Base-by-base conservation (phyloP, 345 rosid genomes). In the Odontarrhena argentea region DNA sequence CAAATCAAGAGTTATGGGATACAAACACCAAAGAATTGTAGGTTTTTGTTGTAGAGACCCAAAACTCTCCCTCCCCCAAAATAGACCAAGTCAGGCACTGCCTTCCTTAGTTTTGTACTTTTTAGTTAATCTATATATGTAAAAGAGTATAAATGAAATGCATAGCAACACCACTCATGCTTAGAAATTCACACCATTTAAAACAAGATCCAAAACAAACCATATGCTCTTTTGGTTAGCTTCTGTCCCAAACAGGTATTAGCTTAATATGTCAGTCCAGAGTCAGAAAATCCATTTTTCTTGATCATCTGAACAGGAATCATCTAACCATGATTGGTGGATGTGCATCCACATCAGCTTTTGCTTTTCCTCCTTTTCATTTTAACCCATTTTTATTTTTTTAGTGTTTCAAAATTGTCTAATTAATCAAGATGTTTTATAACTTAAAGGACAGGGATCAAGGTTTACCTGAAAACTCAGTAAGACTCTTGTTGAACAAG, bases 321-420 rank as follows among this genome's bases (percentile, higher is more conserved):
- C 62, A 73, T 26, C 67, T 66, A 59, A 44, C 77, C 77, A 73
- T 35, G 71, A 25, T 59, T 73, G 77, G 41, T 65, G 67, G 55
- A 65, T 73, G 67, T 73, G 77, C 66, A 73, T 59, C 77, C 77
- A 73, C 18, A 48, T 65, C 43, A 37, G 56, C 61, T 18, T 66
- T 51, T 73, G 47, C 71, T 73, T 59, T 11, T 66, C 67, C 71
- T 52, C 77, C 71, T 65, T 49, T 35, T 24, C 60, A 58, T 73
- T 35, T 49, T 7, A 40, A 32, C 43, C 7, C 64, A 71, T 38
- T 62, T 18, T 18, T 18, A 18, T 18, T 18, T 18, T 18, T 49
- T 47, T 45, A 71, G 69, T 13, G 45, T 63, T 14, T 45, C 26
- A 57, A 52, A 30, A 58, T 34, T 47, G 13, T 24, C 48, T 40